Evolutionary conservation across 176 grass and related monocot genomes (phyloP).

Genomic region (Paspalum notatum): DNA sequence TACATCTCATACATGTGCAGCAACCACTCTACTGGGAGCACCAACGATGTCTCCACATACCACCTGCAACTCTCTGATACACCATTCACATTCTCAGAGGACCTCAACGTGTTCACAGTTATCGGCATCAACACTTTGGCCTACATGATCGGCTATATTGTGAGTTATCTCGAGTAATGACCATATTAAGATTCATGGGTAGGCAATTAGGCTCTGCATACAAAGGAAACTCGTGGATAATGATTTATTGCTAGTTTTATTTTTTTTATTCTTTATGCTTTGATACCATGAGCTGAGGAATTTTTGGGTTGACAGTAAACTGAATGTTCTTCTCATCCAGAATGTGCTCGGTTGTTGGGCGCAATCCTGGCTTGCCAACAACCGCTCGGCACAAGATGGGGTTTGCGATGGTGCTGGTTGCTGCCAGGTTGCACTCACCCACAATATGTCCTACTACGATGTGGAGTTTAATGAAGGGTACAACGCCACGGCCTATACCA

Average conservation of each 20-base stretch:
- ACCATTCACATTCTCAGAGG: neutral
- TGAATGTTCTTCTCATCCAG: neutral
- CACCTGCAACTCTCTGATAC: neutral
- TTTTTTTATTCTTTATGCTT: neutral
- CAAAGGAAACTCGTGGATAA: neutral
- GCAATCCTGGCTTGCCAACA: neutral
- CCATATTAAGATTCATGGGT: neutral
- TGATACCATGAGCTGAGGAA: neutral
- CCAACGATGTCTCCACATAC: rapidly evolving
- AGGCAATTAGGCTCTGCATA: neutral
- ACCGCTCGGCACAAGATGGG: neutral
- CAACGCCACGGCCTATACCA: neutral
- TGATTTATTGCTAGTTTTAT: neutral
- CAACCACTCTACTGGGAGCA: neutral
- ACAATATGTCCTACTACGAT: neutral
- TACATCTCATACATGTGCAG: neutral
- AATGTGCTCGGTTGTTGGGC: neutral
- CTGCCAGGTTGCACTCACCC: conserved; percentile 15
- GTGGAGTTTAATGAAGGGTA: neutral
- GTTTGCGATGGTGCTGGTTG: conserved; percentile 31
- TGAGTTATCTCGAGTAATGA: conserved; percentile 5
- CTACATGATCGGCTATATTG: neutral
- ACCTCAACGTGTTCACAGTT: conserved; percentile 20
- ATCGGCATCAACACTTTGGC: conserved; percentile 27
- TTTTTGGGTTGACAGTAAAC: neutral